Evolutionary conservation across 2,329 filamentous ascomycete species (phyloP).

Genomic region (Aspergillus oerlinghausenensis): DNA sequence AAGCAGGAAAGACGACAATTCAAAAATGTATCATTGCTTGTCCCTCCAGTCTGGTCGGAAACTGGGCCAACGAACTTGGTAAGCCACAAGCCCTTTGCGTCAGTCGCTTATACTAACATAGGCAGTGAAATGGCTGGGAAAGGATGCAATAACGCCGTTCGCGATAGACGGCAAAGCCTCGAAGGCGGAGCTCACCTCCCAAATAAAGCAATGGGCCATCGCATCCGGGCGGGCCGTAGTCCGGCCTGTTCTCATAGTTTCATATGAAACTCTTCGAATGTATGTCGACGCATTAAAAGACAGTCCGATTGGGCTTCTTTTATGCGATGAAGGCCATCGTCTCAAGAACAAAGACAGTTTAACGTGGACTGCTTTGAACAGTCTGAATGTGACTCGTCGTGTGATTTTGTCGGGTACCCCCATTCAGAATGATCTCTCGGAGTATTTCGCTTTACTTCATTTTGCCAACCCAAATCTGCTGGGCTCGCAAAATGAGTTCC

Average conservation of each 20-base stretch:
- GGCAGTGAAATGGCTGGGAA: constrained; percentile 83
- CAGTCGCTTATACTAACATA: constrained; percentile 14
- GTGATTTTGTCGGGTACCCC: constrained; percentile 96
- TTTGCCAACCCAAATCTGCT: constrained; percentile 94
- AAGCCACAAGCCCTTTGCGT: constrained; percentile 9
- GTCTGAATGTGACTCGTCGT: constrained; percentile 79
- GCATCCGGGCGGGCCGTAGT: constrained; percentile 84
- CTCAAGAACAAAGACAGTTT: constrained; percentile 95
- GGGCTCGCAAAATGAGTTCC: constrained; percentile 83
- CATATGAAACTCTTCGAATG: constrained; percentile 89
- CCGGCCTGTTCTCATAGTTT: constrained; percentile 91
- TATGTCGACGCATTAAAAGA: constrained; percentile 88
- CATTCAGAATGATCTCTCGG: constrained; percentile 96
- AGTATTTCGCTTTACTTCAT: constrained; percentile 93
- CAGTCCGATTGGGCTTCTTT: constrained; percentile 82
- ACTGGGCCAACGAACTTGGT: constrained; percentile 91
- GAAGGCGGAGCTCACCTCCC: constrained; percentile 85
- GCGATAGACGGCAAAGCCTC: constrained; percentile 95
- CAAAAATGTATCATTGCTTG: constrained; percentile 97
- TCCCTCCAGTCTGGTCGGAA: constrained; percentile 90
- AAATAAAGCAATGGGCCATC: constrained; percentile 93
- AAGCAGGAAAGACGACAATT: constrained; percentile 89
- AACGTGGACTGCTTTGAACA: constrained; percentile 87
- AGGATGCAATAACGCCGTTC: constrained; percentile 86
- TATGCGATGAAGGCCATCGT: constrained; percentile 95